Percentiles rank a stretch among this genome's conserved stretches.
These are phyloP conservation scores for Pezicula neosporulosa DNA, from an alignment of 2,329 filamentous ascomycete genomes.

Conservation along the genomic window DNA sequence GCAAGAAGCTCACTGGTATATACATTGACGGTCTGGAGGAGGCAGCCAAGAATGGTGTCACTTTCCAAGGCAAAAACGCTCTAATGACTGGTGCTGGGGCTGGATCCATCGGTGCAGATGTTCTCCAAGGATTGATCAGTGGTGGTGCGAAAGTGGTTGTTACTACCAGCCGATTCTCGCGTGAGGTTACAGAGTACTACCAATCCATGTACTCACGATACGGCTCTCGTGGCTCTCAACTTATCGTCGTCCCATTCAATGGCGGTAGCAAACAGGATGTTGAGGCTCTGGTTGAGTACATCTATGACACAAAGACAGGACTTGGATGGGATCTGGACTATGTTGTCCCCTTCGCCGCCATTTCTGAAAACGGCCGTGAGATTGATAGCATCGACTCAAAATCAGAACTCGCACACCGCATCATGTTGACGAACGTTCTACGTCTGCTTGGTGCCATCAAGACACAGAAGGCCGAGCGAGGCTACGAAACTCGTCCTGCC, in stretches of 20 bases:
- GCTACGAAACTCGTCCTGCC: slow-evolving; percentile 91
- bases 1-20: slow-evolving; percentile 92
- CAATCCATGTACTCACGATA: slow-evolving; percentile 97
- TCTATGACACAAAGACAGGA: slow-evolving; percentile 94
- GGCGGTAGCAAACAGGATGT: slow-evolving; percentile 98
- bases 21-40: slow-evolving; percentile 92
- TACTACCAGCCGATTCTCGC: slow-evolving; percentile 93
- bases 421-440: slow-evolving; percentile 97
- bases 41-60: slow-evolving; percentile 82
- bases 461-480: slow-evolving; percentile 79
- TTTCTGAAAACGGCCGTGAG: slow-evolving; percentile 95
- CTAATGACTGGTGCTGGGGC: slow-evolving; percentile 98
- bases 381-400: slow-evolving; percentile 97
- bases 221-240: slow-evolving; percentile 89
- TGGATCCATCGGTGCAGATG: slow-evolving; percentile 95
- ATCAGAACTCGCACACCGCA: slow-evolving; percentile 95
- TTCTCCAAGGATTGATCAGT: slow-evolving; percentile 91
- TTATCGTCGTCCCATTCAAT: slow-evolving; percentile 98
- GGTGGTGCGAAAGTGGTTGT: slow-evolving; percentile 96
- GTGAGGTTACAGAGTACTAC: slow-evolving; percentile 98
- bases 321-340: slow-evolving; percentile 98
- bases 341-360: slow-evolving; percentile 93
- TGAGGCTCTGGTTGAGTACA: slow-evolving; percentile 89
- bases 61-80: slow-evolving; percentile 90
- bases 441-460: slow-evolving; percentile 90